Percentiles rank a stretch among this genome's conserved stretches.
Evolutionary conservation across 148 eudicot species (phyloP).

Genomic region (Persicaria maculosa): DNA sequence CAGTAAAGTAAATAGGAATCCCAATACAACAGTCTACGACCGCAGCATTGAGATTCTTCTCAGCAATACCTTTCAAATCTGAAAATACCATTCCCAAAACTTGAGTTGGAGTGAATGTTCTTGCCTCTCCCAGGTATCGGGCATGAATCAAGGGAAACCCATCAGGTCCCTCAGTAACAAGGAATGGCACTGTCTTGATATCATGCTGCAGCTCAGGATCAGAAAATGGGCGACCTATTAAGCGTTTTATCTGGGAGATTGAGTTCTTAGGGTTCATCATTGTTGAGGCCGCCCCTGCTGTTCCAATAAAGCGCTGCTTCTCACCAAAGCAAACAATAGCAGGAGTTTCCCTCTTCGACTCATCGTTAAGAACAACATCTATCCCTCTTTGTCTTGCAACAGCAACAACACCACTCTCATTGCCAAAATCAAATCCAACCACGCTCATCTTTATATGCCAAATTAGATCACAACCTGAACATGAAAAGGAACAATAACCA

Average conservation of each 20-base stretch:
- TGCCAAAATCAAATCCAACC: conserved; percentile 91
- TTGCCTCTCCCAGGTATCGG: conserved; percentile 57
- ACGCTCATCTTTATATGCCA: conserved; percentile 58
- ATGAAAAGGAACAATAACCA: neutral
- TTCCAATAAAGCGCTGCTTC: conserved; percentile 84
- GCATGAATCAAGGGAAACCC: conserved; percentile 84
- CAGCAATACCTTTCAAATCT: conserved; percentile 72
- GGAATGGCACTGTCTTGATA: conserved; percentile 56
- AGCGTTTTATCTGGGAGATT: conserved; percentile 70
- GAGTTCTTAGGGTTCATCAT: conserved; percentile 91
- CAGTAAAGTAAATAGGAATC: conserved; percentile 83
- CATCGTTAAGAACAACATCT: conserved; percentile 88
- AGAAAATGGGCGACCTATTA: conserved; percentile 67
- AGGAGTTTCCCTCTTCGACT: conserved; percentile 86
- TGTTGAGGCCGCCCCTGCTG: conserved; percentile 88
- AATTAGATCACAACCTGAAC: conserved; percentile 3
- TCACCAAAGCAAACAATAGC: conserved; percentile 87
- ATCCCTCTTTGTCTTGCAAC: conserved; percentile 97
- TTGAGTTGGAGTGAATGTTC: conserved; percentile 71
- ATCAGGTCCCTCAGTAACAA: conserved; percentile 82
- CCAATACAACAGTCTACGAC: conserved; percentile 94
- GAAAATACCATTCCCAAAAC: conserved; percentile 84
- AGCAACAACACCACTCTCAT: conserved; percentile 92
- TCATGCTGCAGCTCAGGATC: conserved; percentile 82
- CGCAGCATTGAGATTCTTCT: conserved; percentile 75